phyloP scores from a whole-genome alignment of 2,329 filamentous ascomycete species.

The Diaporthe helianthi region DNA sequence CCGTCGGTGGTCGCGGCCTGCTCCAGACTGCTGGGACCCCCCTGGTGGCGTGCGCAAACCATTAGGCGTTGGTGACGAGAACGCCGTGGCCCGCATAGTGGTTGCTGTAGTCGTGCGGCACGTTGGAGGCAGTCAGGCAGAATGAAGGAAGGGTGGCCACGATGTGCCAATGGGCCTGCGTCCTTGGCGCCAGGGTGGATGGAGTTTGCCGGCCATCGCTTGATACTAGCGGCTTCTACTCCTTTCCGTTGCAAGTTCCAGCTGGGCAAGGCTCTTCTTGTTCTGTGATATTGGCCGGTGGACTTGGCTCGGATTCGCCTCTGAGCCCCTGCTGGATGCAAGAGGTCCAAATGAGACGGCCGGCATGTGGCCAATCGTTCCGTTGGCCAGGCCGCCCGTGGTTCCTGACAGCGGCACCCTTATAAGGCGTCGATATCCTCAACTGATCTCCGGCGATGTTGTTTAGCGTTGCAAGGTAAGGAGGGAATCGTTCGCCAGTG shows the following conservation, averaged over 20 bases:
- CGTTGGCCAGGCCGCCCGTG: conserved; percentile 24
- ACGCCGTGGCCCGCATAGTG: conserved; percentile 15
- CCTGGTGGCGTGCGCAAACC: conserved; percentile 14
- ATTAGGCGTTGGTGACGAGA: conserved; percentile 10
- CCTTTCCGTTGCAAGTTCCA: not conserved
- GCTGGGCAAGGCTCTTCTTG: not conserved
- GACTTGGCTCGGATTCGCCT: not conserved
- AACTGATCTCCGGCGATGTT: not conserved
- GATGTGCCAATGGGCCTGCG: not conserved
- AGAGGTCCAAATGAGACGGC: not conserved
- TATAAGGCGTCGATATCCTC: not conserved
- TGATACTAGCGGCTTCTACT: conserved; percentile 11
- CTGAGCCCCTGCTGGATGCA: not conserved
- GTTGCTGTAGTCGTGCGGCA: conserved; percentile 2
- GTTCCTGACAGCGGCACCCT: conserved; percentile 17
- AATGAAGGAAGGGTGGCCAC: not conserved
- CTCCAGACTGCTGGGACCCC: conserved; percentile 31
- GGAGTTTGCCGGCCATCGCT: conserved; percentile 5
- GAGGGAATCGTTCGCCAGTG: conserved; percentile 11
- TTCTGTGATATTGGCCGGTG: conserved; percentile 6
- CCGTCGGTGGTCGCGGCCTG: conserved; percentile 20
- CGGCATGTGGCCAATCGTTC: not conserved
- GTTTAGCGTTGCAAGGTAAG: not conserved
- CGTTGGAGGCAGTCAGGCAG: not conserved
- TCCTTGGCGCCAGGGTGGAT: conserved; percentile 3